Evolutionary conservation across 2,329 filamentous ascomycete genomes (phyloP), one percentile per base, ranked within the genome.

Genomic region (Ophiostoma piceae): DNA sequence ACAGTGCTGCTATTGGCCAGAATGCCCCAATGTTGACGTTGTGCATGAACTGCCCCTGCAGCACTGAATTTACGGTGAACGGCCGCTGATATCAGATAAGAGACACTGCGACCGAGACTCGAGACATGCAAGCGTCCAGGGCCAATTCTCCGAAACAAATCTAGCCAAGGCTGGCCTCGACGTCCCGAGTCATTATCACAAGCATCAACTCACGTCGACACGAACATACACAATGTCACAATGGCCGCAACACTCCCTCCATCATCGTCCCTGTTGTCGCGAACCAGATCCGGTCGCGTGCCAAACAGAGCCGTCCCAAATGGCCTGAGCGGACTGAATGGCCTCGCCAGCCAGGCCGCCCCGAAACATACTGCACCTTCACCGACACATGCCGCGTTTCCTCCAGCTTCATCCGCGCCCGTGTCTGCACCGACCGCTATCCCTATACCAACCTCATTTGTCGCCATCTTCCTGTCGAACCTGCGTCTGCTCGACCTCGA

Each of bases 401-500:
- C 60, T 37, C 60, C 32, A n/a, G 19, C 57, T 26, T 43, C 65
- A 19, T 32, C 57, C 9, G n/a, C 22, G 54, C 35, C 39, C 11
- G 39, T 9, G 11, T 14, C 39, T 35, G n/a, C 60, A n/a, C 16
- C 60, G 3, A 39, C 16, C n/a, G n/a, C 16, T 26, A 68, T 67
- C n/a, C 62, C 62, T 2, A 67, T 73, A 29, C 54, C 80, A 57
- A 81, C 84, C 19, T 84, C 84, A 19, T 83, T 88, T 74, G 76
- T 90, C 47, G 79, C 84, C 19, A 82, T 93, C 12, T 95, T 97
- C 77, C 82, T 97, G 68, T 92, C 90, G 47, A 97, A 96, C 77
- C 80, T 97, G 57, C 90, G 89, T 54, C 85, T 98, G 2, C 84
- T 99, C 35, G 88, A 96, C 75, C 85, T 98, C 39, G 91, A 97